phyloP scores from a whole-genome alignment of 306 rosid genomes.

The Cicer chorassanicum region DNA sequence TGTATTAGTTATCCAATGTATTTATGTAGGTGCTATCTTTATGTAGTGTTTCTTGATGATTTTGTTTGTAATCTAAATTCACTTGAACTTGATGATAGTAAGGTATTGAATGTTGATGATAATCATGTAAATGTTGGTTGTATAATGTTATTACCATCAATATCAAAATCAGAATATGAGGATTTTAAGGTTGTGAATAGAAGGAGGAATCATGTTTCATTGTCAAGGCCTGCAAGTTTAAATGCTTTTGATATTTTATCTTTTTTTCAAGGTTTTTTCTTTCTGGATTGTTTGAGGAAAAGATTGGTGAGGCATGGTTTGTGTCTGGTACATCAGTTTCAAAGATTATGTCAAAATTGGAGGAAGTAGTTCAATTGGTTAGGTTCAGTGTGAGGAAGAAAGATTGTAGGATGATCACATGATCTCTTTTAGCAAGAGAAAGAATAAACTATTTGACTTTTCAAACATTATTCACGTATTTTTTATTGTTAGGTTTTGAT shows the following conservation, averaged over 20 bases:
- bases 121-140: not conserved
- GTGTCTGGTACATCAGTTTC: constrained; percentile 55
- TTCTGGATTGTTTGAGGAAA: constrained; percentile 66
- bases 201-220: constrained; percentile 11
- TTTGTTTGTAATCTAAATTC: constrained; percentile 46
- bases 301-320: constrained; percentile 59
- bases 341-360: constrained; percentile 60
- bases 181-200: constrained; percentile 45
- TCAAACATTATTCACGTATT: too few species aligned
- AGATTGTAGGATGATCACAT: constrained; percentile 45
- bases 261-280: constrained; percentile 65
- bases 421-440: too few species aligned
- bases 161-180: constrained; percentile 10
- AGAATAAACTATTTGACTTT: too few species aligned
- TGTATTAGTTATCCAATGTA: too few species aligned
- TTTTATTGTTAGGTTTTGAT: too few species aligned
- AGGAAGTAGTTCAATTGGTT: constrained; percentile 61
- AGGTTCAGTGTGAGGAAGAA: constrained; percentile 66
- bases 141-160: not conserved
- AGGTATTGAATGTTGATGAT: not conserved
- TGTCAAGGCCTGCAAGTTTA: constrained; percentile 63
- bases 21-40: too few species aligned
- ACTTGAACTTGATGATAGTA: not conserved
- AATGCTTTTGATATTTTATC: constrained; percentile 69
- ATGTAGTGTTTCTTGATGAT: constrained; percentile 38